Conservation (phyloP, 164 flowering plant genomes). For the Tetrastigma voinierianum region DNA sequence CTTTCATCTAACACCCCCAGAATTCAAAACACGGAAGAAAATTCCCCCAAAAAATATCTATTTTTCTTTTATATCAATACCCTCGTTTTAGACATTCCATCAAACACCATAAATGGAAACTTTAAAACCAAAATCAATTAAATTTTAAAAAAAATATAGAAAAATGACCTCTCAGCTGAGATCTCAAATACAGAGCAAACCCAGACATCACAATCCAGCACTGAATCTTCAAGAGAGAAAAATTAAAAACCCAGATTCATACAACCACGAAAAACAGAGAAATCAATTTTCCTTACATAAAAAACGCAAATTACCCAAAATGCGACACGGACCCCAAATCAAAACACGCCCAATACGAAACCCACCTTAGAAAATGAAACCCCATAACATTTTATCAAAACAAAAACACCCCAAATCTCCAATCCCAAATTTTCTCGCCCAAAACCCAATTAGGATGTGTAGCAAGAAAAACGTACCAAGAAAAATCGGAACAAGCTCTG, state of each 20-base stretch:
- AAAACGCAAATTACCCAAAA: slow-evolving; percentile 9
- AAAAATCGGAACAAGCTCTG: slow-evolving; percentile 17
- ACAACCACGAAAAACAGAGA: not conserved
- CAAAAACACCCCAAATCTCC: too few relatives aligned
- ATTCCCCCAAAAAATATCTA: too few relatives aligned
- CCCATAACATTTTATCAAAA: too few relatives aligned
- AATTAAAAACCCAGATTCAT: not conserved
- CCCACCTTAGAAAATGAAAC: not conserved
- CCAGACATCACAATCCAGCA: slow-evolving; percentile 7
- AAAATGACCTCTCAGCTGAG: slow-evolving; percentile 14
- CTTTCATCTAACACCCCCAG: too few relatives aligned
- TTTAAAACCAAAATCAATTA: too few relatives aligned
- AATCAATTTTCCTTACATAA: not conserved
- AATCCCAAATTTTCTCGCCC: too few relatives aligned
- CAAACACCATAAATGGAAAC: slow-evolving; percentile 2
- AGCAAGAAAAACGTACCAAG: slow-evolving; percentile 25
- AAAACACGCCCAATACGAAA: slow-evolving; percentile 2
- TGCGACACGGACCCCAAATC: slow-evolving; percentile 6
- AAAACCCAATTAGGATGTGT: slow-evolving; percentile 3
- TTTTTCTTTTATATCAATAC: too few relatives aligned
- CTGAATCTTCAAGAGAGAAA: not conserved
- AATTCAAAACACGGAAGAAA: too few relatives aligned
- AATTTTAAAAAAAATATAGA: not conserved
- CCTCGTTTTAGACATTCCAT: slow-evolving; percentile 2
- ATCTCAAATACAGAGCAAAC: slow-evolving; percentile 9